Evolutionary conservation across 2,329 filamentous ascomycete species (phyloP), one percentile per base, ranked within the genome.

Genomic region (Fusarium nanum): DNA sequence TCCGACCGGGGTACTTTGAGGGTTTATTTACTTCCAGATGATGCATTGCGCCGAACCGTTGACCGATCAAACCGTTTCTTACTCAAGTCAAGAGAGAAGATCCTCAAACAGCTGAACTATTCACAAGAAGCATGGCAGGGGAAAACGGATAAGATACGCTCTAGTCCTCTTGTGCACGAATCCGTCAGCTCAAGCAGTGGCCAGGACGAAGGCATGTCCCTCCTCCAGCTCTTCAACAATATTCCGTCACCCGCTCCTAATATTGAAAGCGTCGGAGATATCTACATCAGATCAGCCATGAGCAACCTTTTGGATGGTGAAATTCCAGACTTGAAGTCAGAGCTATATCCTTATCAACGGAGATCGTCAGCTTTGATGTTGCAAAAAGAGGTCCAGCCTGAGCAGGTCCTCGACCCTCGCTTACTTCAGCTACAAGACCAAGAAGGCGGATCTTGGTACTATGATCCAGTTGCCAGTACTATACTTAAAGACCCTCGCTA

Each of bases 351-450:
- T 0, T 97, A 97, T 73, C 95, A 98, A 77, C 86, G 90, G 53
- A 87, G 91, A 46, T 95, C 94, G 2, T 91, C 92, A 1, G 93
- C 92, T 6, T 78, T 91, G 28, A 98, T 98, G 94, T 81, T 97
- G 20, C 91, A 96, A 76, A 89, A 91, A 56, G 95, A 98, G 79
- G 80, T 86, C 8, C 85, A 89, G 23, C 89, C 92, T 1, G 84
- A 85, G 7, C 83, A 87, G 28, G 82, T 88, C 8, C 80, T 94
- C 11, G 94, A 98, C 78, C 93, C 94, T 12, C 87, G 94, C 7
- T 81, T 97, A 4, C 85, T 89, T 53, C 72, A 80, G 7, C 82
- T 88, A 3, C 74, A 76, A 3, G 90, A 92, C 52, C 92, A 92
- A 30, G 80, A 84, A 6, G 91, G 89, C 1, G 76, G 80, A 1